Percentiles rank a stretch among this genome's conserved stretches.
Conservation (phyloP, 1,284 basidiomycete genomes). For the Thelephora terrestris region DNA sequence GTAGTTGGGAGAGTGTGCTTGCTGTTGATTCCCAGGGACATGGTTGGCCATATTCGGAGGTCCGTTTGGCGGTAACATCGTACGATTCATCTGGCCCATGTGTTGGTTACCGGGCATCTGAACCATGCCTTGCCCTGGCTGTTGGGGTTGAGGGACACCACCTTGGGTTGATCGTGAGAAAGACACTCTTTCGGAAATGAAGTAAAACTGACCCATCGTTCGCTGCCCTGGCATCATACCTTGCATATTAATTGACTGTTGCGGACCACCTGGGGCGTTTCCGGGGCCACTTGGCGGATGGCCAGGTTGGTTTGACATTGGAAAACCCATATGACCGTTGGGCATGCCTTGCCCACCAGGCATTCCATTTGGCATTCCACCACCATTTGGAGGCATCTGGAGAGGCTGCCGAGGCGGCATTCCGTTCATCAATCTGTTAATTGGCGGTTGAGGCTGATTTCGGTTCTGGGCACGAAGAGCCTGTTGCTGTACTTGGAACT, state of each 20-base stretch:
- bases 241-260: slow-evolving; percentile 9
- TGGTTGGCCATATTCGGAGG: slow-evolving; percentile 24
- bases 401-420: slow-evolving; percentile 13
- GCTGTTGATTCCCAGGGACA: slow-evolving; percentile 24
- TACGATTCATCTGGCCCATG: slow-evolving; percentile 32
- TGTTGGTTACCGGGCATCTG: slow-evolving; percentile 40
- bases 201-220: slow-evolving; percentile 10
- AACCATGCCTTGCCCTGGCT: slow-evolving; percentile 31
- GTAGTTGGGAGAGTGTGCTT: slow-evolving; percentile 26
- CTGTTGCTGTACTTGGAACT: slow-evolving; percentile 21
- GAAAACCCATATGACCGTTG: slow-evolving; percentile 1
- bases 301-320: not conserved
- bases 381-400: not conserved
- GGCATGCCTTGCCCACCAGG: slow-evolving; percentile 21
- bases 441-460: slow-evolving; percentile 28
- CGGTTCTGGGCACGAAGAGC: slow-evolving; percentile 7
- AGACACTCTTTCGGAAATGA: not conserved
- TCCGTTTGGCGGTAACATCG: slow-evolving; percentile 43
- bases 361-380: slow-evolving; percentile 22
- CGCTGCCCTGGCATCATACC: slow-evolving; percentile 23
- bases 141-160: slow-evolving; percentile 19
- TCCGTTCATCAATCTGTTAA: slow-evolving; percentile 23
- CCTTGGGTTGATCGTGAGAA: slow-evolving; percentile 6
- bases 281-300: slow-evolving; percentile 6
- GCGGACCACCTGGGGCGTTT: slow-evolving; percentile 12